Evolutionary conservation across 1,139 yeast genomes (phyloP).

Genomic region (Saccharomyces pastorianus): DNA sequence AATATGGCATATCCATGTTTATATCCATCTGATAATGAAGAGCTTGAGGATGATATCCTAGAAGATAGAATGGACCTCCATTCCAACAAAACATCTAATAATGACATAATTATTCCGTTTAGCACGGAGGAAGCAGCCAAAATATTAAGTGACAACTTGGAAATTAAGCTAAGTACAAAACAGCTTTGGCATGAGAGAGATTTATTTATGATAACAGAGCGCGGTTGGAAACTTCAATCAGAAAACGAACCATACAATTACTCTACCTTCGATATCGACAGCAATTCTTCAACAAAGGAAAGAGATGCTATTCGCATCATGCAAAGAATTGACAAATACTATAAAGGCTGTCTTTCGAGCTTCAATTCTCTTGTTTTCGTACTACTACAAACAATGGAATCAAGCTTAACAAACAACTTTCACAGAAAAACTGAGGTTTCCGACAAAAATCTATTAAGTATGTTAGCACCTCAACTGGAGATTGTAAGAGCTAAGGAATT

Average conservation of each 20-base stretch:
- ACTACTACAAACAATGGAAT: slow-evolving; percentile 52
- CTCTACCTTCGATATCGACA: slow-evolving; percentile 5
- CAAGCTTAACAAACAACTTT: slow-evolving; percentile 34
- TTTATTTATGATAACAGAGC: slow-evolving; percentile 63
- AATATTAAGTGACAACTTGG: slow-evolving; percentile 54
- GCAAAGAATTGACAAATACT: slow-evolving; percentile 54
- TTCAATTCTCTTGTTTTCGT: slow-evolving; percentile 59
- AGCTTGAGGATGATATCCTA: slow-evolving; percentile 15
- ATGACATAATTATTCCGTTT: slow-evolving; percentile 44
- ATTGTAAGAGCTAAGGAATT: slow-evolving; percentile 55
- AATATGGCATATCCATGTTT: slow-evolving; percentile 75
- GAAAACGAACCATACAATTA: slow-evolving; percentile 17
- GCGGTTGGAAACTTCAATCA: slow-evolving; percentile 46
- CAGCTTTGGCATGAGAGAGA: slow-evolving; percentile 70
- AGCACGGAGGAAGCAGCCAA: slow-evolving; percentile 74
- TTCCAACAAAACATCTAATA: slow-evolving; percentile 3
- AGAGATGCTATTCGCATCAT: slow-evolving; percentile 35
- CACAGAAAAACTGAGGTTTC: slow-evolving; percentile 9
- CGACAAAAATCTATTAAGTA: neutral
- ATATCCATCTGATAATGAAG: slow-evolving; percentile 45
- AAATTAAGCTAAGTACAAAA: slow-evolving; percentile 52
- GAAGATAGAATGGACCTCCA: slow-evolving; percentile 9
- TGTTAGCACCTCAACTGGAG: slow-evolving; percentile 40
- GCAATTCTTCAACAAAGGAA: slow-evolving; percentile 6
- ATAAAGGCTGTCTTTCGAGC: slow-evolving; percentile 43